Conservation (phyloP, 176 grass and related monocot species). For the Triticum dicoccoides region DNA sequence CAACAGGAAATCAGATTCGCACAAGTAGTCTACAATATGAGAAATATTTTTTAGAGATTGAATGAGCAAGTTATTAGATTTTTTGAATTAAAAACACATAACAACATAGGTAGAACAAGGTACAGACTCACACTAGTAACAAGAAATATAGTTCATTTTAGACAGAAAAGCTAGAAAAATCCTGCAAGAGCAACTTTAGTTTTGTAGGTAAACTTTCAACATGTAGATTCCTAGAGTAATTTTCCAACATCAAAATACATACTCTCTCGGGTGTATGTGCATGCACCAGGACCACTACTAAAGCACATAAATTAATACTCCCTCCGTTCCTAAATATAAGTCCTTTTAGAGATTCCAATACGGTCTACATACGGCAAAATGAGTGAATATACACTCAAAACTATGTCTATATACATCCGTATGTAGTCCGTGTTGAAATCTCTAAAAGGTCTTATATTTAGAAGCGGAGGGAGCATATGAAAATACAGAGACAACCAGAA, state of each 20-base stretch:
- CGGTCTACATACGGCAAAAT: too few species aligned
- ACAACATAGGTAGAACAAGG: neutral
- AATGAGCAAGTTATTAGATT: neutral
- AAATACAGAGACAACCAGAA: neutral
- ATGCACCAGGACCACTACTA: neutral
- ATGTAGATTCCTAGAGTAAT: neutral
- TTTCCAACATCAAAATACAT: slow-evolving; percentile 8
- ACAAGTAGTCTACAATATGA: slow-evolving; percentile 2
- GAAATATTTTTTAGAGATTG: neutral
- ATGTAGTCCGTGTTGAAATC: too few species aligned
- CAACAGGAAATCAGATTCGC: neutral
- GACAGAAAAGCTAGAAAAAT: neutral
- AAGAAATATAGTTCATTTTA: neutral
- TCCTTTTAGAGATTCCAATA: too few species aligned
- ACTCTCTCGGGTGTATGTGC: neutral
- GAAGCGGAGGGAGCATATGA: neutral
- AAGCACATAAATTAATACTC: neutral
- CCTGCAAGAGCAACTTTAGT: neutral
- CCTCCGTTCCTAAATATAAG: too few species aligned
- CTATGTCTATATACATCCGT: too few species aligned
- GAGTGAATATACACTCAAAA: too few species aligned
- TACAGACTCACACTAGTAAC: neutral
- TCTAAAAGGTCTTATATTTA: too few species aligned
- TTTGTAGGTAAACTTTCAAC: neutral
- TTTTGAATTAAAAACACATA: neutral